Evolutionary conservation across 1,284 basidiomycete genomes (phyloP).

Genomic region (Cerrena zonata): DNA sequence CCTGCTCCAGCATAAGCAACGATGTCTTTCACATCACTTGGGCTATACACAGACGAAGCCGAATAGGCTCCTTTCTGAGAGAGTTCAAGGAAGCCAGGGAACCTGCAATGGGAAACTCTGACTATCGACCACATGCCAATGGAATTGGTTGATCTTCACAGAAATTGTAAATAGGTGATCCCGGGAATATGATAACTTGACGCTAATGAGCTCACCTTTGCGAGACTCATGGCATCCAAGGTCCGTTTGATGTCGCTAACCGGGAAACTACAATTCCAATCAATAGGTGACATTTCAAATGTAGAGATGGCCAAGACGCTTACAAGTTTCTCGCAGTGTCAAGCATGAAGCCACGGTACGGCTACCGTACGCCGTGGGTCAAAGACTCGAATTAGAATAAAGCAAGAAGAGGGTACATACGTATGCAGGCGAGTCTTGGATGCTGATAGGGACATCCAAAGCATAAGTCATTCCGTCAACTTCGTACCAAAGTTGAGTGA

Average conservation of each 20-base stretch:
- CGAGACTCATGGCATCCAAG: slow-evolving; percentile 80
- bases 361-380: slow-evolving; percentile 31
- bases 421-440: slow-evolving; percentile 61
- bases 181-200: neutral
- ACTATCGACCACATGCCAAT: slow-evolving; percentile 74
- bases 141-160: slow-evolving; percentile 56
- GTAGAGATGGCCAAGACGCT: neutral
- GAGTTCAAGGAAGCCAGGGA: slow-evolving; percentile 55
- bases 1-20: slow-evolving; percentile 68
- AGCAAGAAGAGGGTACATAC: slow-evolving; percentile 40
- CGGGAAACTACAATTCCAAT: slow-evolving; percentile 41
- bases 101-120: slow-evolving; percentile 72
- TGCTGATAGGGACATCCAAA: slow-evolving; percentile 52
- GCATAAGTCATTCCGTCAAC: slow-evolving; percentile 47
- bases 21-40: slow-evolving; percentile 56
- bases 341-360: slow-evolving; percentile 74
- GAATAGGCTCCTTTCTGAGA: slow-evolving; percentile 66
- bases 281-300: neutral
- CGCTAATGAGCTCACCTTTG: slow-evolving; percentile 50
- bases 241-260: slow-evolving; percentile 63
- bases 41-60: slow-evolving; percentile 48
- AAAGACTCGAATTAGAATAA: too few species aligned
- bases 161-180: slow-evolving; percentile 15
- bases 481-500: slow-evolving; percentile 73
- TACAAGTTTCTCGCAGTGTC: slow-evolving; percentile 67